Conservation (phyloP, 2,329 filamentous ascomycete genomes). For the Neurospora sp. region DNA sequence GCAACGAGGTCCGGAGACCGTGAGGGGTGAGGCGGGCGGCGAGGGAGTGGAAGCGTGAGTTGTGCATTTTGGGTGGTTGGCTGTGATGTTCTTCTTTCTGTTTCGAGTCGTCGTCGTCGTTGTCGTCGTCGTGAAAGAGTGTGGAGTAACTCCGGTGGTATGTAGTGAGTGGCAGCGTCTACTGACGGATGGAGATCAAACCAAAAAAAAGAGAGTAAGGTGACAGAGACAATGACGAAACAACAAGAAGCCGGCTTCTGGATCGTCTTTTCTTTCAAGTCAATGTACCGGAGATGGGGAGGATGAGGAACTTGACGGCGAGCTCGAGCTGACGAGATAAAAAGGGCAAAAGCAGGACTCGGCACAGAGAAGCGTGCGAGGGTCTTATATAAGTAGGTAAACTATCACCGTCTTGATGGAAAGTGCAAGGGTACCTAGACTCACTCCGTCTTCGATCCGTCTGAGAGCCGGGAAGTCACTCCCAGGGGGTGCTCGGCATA, state of each 20-base stretch:
- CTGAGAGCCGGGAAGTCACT: background rate
- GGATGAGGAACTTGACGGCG: slow-evolving; percentile 1
- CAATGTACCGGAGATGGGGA: slow-evolving; percentile 4
- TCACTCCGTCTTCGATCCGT: background rate
- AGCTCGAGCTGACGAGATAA: slow-evolving; percentile 7
- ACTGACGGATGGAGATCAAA: slow-evolving; percentile 13
- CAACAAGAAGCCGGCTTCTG: slow-evolving; percentile 1
- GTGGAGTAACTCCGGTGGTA: background rate
- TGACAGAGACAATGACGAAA: background rate
- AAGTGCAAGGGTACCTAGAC: background rate
- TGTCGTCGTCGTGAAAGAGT: background rate
- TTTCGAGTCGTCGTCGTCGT: background rate
- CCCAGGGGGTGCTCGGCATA: background rate
- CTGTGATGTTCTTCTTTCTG: background rate
- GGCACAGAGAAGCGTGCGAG: background rate
- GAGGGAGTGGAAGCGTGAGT: slow-evolving; percentile 39
- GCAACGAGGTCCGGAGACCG: slow-evolving; percentile 41
- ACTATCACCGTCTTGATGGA: background rate
- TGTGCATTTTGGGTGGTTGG: slow-evolving; percentile 29
- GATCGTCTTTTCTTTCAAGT: background rate
- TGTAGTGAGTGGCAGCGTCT: background rate
- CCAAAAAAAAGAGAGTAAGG: slow-evolving; percentile 6
- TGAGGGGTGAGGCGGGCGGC: slow-evolving; percentile 40
- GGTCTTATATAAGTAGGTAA: background rate
- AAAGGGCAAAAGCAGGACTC: background rate